Base-by-base conservation (phyloP, 495 filamentous ascomycete genomes). In the Glutinoglossum americanum region DNA sequence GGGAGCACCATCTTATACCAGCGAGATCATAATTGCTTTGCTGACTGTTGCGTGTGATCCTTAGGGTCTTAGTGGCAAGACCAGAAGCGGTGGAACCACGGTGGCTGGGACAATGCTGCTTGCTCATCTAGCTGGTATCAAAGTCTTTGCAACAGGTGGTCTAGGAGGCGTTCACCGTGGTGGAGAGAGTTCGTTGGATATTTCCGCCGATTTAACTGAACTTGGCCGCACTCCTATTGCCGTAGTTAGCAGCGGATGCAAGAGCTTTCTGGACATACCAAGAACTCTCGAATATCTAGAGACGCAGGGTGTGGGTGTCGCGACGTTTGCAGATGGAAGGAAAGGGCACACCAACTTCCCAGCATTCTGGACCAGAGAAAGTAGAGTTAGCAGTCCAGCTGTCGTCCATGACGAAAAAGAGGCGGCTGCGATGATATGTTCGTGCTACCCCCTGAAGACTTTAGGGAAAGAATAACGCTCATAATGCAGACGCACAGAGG, bases 121-220 rank as follows among this genome's bases (percentile, higher is more conserved):
- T 6, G 88, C 92, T 17, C 75, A 87, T 59, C 69, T 87, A 60
- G 92, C 88, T 51, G 92, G 90, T 1, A 95, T 98, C 65, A 81
- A 80, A 60, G 80, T 98, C 23, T 96, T 98, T 70, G 90, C 87
- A 2, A 97, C 92, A 11, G 92, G 80, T 51, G 78, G 82, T 11
- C 69, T 83, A 61, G 89, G 92, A 59, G 92, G 92, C 53, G 92
- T 98, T n/a, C 92, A 98, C 67, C 76, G 88, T 25, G 92, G 86
- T 51, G 90, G 78, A 17, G 83, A 95, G 67, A 75, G 74, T 57
- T 85, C 83, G 0, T 83, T 95, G 80, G 92, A 98, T 66, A 81
- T 97, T 54, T 94, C 89, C 59, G 92, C 92, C 30, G 92, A 98
- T 69, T 73, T 98, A 56, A 95, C 86, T 3, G 92, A 98, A 70